Percentiles rank a stretch among this genome's conserved stretches.
These are phyloP conservation scores for Fomitopsis pulvina DNA, from an alignment of 768 basidiomycete species.

Conservation along the genomic window DNA sequence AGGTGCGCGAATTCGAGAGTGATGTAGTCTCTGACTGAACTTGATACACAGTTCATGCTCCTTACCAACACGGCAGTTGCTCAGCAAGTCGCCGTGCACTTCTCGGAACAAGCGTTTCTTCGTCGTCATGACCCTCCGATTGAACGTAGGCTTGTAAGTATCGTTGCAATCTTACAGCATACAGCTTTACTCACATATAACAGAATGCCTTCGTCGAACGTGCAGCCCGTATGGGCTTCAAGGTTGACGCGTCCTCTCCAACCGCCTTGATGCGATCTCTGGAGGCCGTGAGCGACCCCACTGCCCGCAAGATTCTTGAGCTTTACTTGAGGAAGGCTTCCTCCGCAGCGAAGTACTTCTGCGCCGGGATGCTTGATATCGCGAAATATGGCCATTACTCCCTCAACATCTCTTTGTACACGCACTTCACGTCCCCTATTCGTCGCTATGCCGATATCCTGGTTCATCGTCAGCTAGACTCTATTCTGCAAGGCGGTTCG, in stretches of 20 bases:
- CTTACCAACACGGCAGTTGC: conserved; percentile 87
- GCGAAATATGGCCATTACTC: conserved; percentile 96
- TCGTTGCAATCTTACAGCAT: background rate
- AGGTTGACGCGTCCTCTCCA: conserved; percentile 73
- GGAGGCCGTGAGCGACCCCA: conserved; percentile 62
- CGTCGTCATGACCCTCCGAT: conserved; percentile 92
- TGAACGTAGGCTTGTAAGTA: conserved; percentile 79
- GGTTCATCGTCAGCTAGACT: conserved; percentile 94
- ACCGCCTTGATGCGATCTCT: conserved; percentile 84
- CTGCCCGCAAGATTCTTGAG: conserved; percentile 73
- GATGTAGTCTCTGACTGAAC: conserved; percentile 1
- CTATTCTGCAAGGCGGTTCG: conserved; percentile 68
- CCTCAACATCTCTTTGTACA: conserved; percentile 86
- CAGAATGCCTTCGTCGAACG: conserved; percentile 76
- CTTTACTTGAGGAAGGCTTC: conserved; percentile 88
- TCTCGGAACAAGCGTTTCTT: conserved; percentile 95
- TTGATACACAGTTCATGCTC: conserved; percentile 73
- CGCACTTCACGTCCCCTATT: conserved; percentile 89
- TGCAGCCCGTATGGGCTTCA: conserved; percentile 76
- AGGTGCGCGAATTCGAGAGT: conserved; percentile 41
- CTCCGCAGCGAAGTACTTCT: conserved; percentile 95
- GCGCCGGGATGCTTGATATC: conserved; percentile 98
- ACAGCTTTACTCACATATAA: conserved; percentile 3
- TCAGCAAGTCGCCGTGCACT: conserved; percentile 86
- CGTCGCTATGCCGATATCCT: conserved; percentile 91